Evolutionary conservation across 257 asterid species (phyloP), one percentile per base, ranked within the genome.

Genomic region (Nicotiana undulata): DNA sequence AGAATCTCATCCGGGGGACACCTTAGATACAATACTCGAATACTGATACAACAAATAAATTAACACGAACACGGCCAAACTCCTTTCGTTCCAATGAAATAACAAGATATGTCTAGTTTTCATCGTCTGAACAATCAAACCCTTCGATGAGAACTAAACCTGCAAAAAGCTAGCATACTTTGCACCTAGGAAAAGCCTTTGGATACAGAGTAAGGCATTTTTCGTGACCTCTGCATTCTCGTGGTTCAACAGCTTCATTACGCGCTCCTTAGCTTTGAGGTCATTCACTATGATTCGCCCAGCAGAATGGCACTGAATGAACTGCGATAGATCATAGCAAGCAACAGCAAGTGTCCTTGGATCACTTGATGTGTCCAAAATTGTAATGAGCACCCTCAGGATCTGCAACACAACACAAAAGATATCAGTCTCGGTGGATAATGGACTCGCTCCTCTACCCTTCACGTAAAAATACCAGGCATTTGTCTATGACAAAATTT

Each of bases 91-190:
- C 16, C 61, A 72, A 49, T 0, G 61, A 72, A 49, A 72, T 15
- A 46, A 44, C 13, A 17, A 44, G 77, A 72, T 13, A 34, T 13
- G 78, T 6, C 78, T 46, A 46, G 40, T 46, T 24, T 58, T 16
- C 12, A n/a, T 12, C 15, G 2, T 46, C 60, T 46, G 24, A 72
- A 24, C 16, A 24, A 46, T 72, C 22, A 72, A 72, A 24, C 24
- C 61, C 16, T 24, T 46, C 5, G 59, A 72, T 1, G 12, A 49
- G 9, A 49, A 32, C 78, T 82, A 93, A 56, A 79, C 95, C 90
- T 90, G 98, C 91, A 95, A 86, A 89, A 95, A 93, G 90, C 97
- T 95, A 79, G 98, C 98, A 79, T 95, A 95, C 89, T 95, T 93
- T 87, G 97, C 97, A 78, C 99, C 98, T 34, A 95, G 92, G 81